Conservation (phyloP, 2,329 filamentous ascomycete genomes). For the Epichloe hybrida region DNA sequence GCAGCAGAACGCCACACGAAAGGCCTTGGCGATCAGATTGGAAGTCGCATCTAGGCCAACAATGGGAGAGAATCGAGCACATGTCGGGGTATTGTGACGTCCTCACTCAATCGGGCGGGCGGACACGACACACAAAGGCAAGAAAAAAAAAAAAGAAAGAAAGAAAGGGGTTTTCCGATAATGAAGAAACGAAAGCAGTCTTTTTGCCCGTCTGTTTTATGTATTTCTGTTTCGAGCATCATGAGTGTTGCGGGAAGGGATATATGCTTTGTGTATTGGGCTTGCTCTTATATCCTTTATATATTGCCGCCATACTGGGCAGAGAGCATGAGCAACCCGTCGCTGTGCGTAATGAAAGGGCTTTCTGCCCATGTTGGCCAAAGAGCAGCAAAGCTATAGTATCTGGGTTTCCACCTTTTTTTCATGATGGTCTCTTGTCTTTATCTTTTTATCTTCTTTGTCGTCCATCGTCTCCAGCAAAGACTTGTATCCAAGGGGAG, state of each 20-base stretch:
- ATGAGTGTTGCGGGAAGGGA: background rate
- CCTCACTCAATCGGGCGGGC: background rate
- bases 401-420: too few relatives aligned
- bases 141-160: background rate
- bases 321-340: background rate
- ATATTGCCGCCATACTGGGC: background rate
- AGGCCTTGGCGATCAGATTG: background rate
- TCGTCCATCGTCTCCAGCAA: background rate
- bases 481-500: too few relatives aligned
- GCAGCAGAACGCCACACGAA: background rate
- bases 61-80: background rate
- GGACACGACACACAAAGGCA: background rate
- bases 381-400: background rate
- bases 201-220: background rate
- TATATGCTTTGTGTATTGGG: background rate
- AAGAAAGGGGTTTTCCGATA: background rate
- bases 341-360: background rate
- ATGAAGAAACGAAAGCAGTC: constrained; percentile 1
- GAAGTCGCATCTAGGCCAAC: background rate
- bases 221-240: background rate
- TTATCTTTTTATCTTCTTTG: background rate
- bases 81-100: background rate
- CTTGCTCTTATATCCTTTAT: background rate
- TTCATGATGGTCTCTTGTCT: background rate
- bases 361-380: background rate